Conservation (phyloP, 768 basidiomycete genomes). For the Pulveroboletus sp. region DNA sequence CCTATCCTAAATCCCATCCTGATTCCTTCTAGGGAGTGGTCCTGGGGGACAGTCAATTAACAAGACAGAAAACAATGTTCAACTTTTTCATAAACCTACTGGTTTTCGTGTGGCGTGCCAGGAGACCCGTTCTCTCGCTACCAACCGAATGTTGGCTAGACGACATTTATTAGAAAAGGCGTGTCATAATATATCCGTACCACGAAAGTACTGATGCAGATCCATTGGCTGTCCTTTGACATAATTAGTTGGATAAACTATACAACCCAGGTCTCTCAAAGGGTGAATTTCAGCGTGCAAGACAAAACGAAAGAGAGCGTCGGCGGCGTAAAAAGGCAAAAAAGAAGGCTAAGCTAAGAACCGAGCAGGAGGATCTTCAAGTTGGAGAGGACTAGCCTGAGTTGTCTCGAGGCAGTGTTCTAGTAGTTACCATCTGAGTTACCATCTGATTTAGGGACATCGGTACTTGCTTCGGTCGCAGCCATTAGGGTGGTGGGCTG, state of each 20-base stretch:
- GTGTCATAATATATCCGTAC: conserved; percentile 35
- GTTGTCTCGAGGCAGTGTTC: background rate
- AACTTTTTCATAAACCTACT: conserved; percentile 85
- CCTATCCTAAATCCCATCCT: conserved; percentile 1
- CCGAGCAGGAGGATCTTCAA: conserved; percentile 15
- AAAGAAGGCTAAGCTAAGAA: conserved; percentile 50
- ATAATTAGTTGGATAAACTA: conserved; percentile 61
- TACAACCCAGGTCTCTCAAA: conserved; percentile 78
- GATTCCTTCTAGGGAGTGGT: conserved; percentile 62
- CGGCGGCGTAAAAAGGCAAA: conserved; percentile 76
- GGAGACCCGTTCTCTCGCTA: conserved; percentile 78
- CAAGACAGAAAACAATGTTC: conserved; percentile 91
- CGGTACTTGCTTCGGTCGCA: conserved; percentile 23
- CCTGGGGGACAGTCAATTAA: conserved; percentile 98
- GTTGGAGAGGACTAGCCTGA: conserved; percentile 15
- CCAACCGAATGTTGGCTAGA: conserved; percentile 79
- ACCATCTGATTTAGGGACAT: too few species aligned
- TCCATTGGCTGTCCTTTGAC: conserved; percentile 2
- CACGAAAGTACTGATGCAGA: conserved; percentile 17
- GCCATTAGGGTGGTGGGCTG: conserved; percentile 3
- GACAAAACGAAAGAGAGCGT: conserved; percentile 72
- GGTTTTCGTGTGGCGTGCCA: conserved; percentile 86
- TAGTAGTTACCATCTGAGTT: conserved; percentile 3
- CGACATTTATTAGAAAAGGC: conserved; percentile 74
- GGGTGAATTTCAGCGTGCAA: conserved; percentile 64